Conservation (phyloP, 352 stramenopile species). For the Phytophthora sansomeana region DNA sequence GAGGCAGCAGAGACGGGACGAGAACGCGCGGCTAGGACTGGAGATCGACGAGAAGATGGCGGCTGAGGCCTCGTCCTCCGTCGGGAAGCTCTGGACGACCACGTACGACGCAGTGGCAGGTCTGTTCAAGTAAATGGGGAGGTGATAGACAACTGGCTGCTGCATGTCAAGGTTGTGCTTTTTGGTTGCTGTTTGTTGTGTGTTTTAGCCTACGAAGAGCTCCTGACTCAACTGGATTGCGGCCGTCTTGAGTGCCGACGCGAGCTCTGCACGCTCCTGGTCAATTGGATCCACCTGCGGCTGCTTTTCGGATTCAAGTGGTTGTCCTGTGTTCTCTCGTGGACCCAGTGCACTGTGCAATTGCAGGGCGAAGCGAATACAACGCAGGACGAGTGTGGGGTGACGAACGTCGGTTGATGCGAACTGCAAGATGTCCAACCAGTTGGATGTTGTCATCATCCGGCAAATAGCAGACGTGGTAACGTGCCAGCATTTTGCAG, state of each 20-base stretch:
- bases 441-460: slow-evolving; percentile 39
- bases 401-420: slow-evolving; percentile 37
- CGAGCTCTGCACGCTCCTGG: slow-evolving; percentile 19
- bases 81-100: slow-evolving; percentile 27
- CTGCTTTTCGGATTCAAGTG: slow-evolving; percentile 11
- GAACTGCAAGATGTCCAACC: slow-evolving; percentile 38
- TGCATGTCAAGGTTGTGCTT: background rate
- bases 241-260: slow-evolving; percentile 19
- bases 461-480: slow-evolving; percentile 40
- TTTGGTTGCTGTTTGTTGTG: background rate
- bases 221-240: slow-evolving; percentile 37
- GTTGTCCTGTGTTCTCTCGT: background rate
- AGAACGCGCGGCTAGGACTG: slow-evolving; percentile 39
- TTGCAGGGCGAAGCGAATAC: slow-evolving; percentile 39
- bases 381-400: slow-evolving; percentile 45
- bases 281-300: slow-evolving; percentile 16
- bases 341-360: slow-evolving; percentile 17
- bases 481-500: slow-evolving; percentile 48
- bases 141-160: background rate
- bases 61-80: slow-evolving; percentile 27
- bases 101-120: slow-evolving; percentile 42
- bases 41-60: slow-evolving; percentile 41
- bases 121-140: slow-evolving; percentile 48
- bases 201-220: slow-evolving; percentile 28
- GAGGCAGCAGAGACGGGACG: slow-evolving; percentile 18